Conservation (phyloP, 192 early-diverging fungal species). For the Funneliformis geosporum region DNA sequence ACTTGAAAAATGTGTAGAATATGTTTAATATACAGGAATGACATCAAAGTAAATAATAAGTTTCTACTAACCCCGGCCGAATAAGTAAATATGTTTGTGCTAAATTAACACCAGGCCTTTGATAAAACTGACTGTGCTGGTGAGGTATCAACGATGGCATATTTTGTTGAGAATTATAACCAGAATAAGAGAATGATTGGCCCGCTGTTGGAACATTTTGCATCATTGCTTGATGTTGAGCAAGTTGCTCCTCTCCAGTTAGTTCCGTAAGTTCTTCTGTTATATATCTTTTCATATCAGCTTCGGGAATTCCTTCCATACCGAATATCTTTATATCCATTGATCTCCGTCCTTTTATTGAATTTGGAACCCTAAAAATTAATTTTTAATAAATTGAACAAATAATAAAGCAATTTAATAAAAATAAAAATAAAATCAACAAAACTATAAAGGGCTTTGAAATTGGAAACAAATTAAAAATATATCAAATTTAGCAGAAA, state of each 20-base stretch:
- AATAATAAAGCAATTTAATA: no score
- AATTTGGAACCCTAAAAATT: no score
- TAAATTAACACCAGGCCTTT: conserved; percentile 25
- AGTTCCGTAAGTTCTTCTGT: no score
- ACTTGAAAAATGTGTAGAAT: neutral
- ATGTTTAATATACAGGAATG: neutral
- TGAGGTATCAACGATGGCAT: conserved; percentile 50
- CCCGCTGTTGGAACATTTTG: conserved; percentile 23
- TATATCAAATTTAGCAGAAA: no score
- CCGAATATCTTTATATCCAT: no score
- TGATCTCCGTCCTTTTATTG: no score
- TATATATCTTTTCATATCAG: no score
- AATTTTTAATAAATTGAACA: no score
- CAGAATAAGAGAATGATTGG: neutral
- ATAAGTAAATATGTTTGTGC: neutral
- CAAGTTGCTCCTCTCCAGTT: conserved; percentile 45
- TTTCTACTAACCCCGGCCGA: conserved; percentile 15
- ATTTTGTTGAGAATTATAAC: neutral
- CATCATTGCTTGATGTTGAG: conserved; percentile 54
- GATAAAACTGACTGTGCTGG: conserved; percentile 59
- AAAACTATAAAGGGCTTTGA: no score
- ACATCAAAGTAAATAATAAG: neutral
- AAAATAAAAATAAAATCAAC: no score
- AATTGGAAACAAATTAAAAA: no score
- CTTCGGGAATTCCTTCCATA: no score